phyloP scores from a whole-genome alignment of 1,139 yeast genomes.

The Candida gigantensis region DNA sequence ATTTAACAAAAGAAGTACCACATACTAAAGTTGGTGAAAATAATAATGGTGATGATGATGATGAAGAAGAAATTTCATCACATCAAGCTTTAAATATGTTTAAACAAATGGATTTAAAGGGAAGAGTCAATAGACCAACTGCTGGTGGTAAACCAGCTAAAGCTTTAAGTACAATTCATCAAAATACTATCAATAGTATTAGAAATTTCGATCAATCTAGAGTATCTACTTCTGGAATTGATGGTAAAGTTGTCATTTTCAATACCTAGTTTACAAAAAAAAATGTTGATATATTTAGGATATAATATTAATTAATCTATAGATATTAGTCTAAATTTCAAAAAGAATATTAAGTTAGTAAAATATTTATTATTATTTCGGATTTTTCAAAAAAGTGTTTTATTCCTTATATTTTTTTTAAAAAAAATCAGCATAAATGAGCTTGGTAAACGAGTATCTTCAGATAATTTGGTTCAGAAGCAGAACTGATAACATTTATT shows the following conservation, averaged over 20 bases:
- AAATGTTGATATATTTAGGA: not conserved
- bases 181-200: conserved; percentile 81
- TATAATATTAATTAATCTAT: too few species aligned
- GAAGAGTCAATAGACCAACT: conserved; percentile 57
- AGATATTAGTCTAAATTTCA: not conserved
- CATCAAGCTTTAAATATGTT: conserved; percentile 93
- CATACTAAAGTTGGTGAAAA: conserved; percentile 21
- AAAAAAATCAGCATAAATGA: conserved; percentile 16
- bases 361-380: not conserved
- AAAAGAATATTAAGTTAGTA: not conserved
- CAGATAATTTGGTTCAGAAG: conserved; percentile 76
- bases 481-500: conserved; percentile 72
- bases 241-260: conserved; percentile 84
- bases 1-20: conserved; percentile 41
- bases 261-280: conserved; percentile 18
- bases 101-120: conserved; percentile 93
- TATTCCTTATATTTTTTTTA: not conserved
- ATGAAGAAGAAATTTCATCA: conserved; percentile 62
- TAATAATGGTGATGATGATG: too few species aligned
- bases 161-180: conserved; percentile 78
- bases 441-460: conserved; percentile 57
- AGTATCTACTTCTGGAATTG: conserved; percentile 62
- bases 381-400: not conserved
- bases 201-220: conserved; percentile 56
- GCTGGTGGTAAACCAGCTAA: conserved; percentile 37